A percentile compares a stretch with the other conserved stretches of the same genome.
phyloP scores from a whole-genome alignment of 768 basidiomycete species.

The Mycena leptocephala region DNA sequence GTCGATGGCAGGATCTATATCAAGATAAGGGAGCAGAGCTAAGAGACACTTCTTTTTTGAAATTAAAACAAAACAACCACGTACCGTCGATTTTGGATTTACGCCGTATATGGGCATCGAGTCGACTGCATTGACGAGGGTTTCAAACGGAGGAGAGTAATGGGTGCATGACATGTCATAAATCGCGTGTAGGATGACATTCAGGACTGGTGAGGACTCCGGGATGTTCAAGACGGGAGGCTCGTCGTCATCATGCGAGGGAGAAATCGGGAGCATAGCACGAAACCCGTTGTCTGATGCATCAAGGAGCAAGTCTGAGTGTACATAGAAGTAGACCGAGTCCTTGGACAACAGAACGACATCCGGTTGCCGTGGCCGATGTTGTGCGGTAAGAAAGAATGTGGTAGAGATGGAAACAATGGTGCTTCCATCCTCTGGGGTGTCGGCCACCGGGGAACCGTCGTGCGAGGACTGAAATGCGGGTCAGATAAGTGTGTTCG shows the following conservation, averaged over 20 bases:
- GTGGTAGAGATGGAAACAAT: conserved; percentile 88
- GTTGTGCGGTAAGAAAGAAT: conserved; percentile 81
- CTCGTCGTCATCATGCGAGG: conserved; percentile 55
- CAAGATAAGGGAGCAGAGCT: neutral
- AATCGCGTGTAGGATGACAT: conserved; percentile 80
- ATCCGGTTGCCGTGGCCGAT: conserved; percentile 72
- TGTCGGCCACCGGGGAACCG: conserved; percentile 60
- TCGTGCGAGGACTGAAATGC: conserved; percentile 60
- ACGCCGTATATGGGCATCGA: conserved; percentile 76
- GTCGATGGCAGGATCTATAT: conserved; percentile 63
- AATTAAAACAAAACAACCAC: neutral
- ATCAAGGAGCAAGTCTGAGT: conserved; percentile 69
- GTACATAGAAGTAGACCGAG: conserved; percentile 89
- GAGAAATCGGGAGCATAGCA: conserved; percentile 65
- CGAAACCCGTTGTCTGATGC: conserved; percentile 79
- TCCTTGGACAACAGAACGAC: conserved; percentile 80
- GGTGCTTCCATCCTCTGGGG: conserved; percentile 51
- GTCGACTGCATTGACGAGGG: conserved; percentile 71
- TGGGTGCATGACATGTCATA: conserved; percentile 84
- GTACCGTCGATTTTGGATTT: conserved; percentile 53
- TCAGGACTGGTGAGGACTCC: conserved; percentile 75
- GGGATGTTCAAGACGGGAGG: conserved; percentile 72
- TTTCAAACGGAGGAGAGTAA: conserved; percentile 79
- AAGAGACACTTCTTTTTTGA: neutral
- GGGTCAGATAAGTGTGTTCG: conserved; percentile 10